phyloP scores from a whole-genome alignment of 805 yeast species.

The Wickerhamiella brachini region DNA sequence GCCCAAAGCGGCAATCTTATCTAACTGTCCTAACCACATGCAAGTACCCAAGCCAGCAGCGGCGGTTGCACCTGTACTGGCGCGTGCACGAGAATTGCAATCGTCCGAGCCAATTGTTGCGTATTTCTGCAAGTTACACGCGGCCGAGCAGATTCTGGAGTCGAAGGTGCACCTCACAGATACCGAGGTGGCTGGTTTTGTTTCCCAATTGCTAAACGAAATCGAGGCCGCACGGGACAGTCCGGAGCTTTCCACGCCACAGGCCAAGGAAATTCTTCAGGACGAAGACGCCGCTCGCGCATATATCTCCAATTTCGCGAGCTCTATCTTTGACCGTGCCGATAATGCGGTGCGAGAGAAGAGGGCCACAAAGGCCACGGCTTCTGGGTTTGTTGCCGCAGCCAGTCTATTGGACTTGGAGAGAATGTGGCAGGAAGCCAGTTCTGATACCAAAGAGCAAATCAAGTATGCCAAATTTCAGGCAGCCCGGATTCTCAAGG shows the following conservation, averaged over 20 bases:
- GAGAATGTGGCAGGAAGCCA: constrained; percentile 22
- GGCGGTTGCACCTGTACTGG: constrained; percentile 18
- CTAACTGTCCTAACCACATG: neutral
- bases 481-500: constrained; percentile 41
- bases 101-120: constrained; percentile 51
- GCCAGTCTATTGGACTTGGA: constrained; percentile 39
- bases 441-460: constrained; percentile 13
- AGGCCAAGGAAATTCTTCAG: constrained; percentile 35
- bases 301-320: constrained; percentile 44
- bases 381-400: constrained; percentile 39
- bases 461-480: constrained; percentile 51
- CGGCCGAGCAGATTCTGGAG: constrained; percentile 57
- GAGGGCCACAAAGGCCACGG: constrained; percentile 34
- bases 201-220: constrained; percentile 49
- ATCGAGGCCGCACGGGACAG: constrained; percentile 46
- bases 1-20: neutral
- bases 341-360: constrained; percentile 35
- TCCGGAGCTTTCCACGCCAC: constrained; percentile 25
- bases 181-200: constrained; percentile 43
- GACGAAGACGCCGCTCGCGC: constrained; percentile 47
- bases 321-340: constrained; percentile 41
- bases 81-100: constrained; percentile 44
- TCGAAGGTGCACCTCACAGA: constrained; percentile 44
- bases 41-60: constrained; percentile 18
- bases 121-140: constrained; percentile 58